phyloP scores from a whole-genome alignment of 2,329 filamentous ascomycete genomes.

The Hymenoscyphus infarciens region DNA sequence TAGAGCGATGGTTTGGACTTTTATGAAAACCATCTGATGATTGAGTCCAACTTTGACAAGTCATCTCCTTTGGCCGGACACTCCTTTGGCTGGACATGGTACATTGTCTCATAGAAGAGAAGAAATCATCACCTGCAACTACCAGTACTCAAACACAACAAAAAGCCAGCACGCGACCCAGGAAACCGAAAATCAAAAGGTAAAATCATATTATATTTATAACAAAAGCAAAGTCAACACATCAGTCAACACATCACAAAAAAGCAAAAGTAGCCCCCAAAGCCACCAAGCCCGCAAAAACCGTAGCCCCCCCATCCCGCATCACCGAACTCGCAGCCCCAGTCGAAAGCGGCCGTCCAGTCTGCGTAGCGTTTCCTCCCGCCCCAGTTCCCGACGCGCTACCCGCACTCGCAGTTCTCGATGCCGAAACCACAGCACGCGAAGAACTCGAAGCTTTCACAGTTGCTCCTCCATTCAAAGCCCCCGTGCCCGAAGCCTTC shows the following conservation, averaged over 20 bases:
- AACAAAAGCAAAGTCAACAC: neutral
- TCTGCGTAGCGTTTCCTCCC: neutral
- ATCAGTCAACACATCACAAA: conserved; percentile 11
- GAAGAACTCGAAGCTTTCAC: neutral
- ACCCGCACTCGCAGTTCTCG: neutral
- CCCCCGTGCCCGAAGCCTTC: neutral
- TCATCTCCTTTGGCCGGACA: too few species aligned
- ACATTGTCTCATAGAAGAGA: too few species aligned
- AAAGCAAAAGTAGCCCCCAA: conserved; percentile 19
- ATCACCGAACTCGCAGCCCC: conserved; percentile 4
- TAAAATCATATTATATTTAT: neutral
- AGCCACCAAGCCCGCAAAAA: conserved; percentile 21
- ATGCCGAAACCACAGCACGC: neutral
- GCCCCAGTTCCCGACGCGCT: neutral
- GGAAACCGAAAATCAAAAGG: neutral
- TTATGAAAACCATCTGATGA: too few species aligned
- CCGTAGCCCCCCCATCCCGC: conserved; percentile 8
- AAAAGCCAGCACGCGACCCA: neutral
- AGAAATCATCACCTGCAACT: too few species aligned
- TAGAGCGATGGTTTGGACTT: too few species aligned
- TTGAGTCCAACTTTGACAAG: too few species aligned
- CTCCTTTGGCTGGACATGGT: too few species aligned
- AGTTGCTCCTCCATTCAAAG: neutral
- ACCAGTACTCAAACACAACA: neutral
- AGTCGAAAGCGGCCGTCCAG: conserved; percentile 4